Evolutionary conservation across 129 eudicot species (phyloP), one percentile per base, ranked within the genome.

Genomic region (Centaurea solstitialis): DNA sequence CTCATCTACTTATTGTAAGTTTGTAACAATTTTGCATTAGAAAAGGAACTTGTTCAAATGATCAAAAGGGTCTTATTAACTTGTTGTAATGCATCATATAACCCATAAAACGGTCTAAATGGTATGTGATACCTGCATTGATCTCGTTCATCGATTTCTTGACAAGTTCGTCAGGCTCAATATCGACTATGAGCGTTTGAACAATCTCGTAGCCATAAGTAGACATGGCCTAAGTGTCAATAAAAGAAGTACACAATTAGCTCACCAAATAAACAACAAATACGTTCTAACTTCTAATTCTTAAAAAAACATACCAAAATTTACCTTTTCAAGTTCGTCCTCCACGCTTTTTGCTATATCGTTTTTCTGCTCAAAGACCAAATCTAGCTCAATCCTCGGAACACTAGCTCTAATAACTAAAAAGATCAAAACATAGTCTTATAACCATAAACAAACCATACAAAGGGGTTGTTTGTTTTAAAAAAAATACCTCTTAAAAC

Each of bases 101-200:
- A 33, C 37, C 37, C 4, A 33, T 33, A 33, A 33, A 33, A 1
- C 37, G 4, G 37, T 4, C 37, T 20, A 41, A 38, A 12, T 40
- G 75, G 65, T 4, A 68, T 5, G 47, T 13, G 13, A 65, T 75
- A 85, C 88, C 85, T 75, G 88, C 88, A 85, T 85, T 85, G 15
- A 85, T 85, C 85, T 85, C 88, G 74, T 85, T 85, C 88, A 85
- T 85, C 50, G 88, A 84, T 38, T 82, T 81, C 37, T 80, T 81
- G 35, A 85, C 88, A 41, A 76, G 77, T 45, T 37, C 85, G 73
- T 85, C 85, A 26, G 88, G 85, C 61, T 85, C 88, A 13, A 81
- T 85, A 68, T 85, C 85, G 74, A 85, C 88, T 57, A 85, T 85
- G 75, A 85, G 87, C 38, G 88, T 80, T 37, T 85, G 88, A 64